Conservation (phyloP, 2,329 filamentous ascomycete species). For the Colletotrichum coccodes region DNA sequence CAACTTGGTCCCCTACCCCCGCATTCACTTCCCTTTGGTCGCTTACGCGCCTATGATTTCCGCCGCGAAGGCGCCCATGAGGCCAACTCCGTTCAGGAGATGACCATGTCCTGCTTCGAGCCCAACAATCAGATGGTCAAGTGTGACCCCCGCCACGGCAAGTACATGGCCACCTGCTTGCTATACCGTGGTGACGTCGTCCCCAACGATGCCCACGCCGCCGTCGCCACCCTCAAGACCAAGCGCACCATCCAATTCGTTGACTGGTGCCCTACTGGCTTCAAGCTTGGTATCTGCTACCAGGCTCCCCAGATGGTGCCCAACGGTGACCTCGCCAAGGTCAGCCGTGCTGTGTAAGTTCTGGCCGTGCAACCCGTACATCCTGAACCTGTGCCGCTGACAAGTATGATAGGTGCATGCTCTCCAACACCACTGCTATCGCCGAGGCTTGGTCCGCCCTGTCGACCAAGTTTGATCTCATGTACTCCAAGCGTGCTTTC, state of each 20-base stretch:
- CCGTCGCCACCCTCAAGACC: slow-evolving; percentile 97
- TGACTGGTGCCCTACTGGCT: slow-evolving; percentile 99
- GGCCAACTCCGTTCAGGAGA: slow-evolving; percentile 97
- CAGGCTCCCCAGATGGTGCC: slow-evolving; percentile 95
- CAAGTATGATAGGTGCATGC: slow-evolving; percentile 79
- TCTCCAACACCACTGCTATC: slow-evolving; percentile 98
- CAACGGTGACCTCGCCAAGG: slow-evolving; percentile 96
- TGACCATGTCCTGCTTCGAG: slow-evolving; percentile 99
- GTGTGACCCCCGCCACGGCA: slow-evolving; percentile 97
- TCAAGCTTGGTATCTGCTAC: slow-evolving; percentile 99
- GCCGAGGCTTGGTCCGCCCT: slow-evolving; percentile 97
- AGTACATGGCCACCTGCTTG: slow-evolving; percentile 99
- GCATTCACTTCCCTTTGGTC: slow-evolving; percentile 99
- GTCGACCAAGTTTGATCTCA: slow-evolving; percentile 98
- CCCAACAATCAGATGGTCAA: slow-evolving; percentile 99
- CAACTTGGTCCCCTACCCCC: no score
- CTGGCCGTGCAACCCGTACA: not conserved
- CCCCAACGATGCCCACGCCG: slow-evolving; percentile 91
- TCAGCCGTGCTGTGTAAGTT: slow-evolving; percentile 96
- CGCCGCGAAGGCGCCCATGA: slow-evolving; percentile 96
- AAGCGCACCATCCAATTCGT: slow-evolving; percentile 99
- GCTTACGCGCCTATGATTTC: slow-evolving; percentile 96
- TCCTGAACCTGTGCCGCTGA: not conserved
- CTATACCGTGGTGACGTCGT: slow-evolving; percentile 99
- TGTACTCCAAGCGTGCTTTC: slow-evolving; percentile 99